Conservation (phyloP, 495 filamentous ascomycete genomes). For the Lichenothelia convexa region DNA sequence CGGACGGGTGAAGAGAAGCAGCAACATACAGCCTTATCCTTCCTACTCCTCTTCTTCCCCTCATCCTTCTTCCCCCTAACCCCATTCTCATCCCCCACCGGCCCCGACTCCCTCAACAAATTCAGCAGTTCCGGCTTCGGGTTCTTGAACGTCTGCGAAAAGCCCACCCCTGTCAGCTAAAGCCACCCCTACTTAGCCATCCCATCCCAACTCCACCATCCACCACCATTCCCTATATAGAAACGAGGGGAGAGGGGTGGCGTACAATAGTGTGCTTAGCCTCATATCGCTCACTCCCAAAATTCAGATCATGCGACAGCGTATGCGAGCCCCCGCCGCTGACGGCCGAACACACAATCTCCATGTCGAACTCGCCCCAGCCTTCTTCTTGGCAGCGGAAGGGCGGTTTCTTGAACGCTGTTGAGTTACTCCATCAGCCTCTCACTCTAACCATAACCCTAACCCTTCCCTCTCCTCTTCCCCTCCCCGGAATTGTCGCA, state of each 20-base stretch:
- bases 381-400: constrained; percentile 86
- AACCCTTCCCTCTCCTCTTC: too few species aligned
- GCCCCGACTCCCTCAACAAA: constrained; percentile 60
- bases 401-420: constrained; percentile 46
- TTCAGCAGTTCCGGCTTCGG: constrained; percentile 66
- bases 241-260: constrained; percentile 5
- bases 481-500: too few species aligned
- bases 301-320: constrained; percentile 83
- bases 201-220: too few species aligned
- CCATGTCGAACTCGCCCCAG: constrained; percentile 99
- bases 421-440: not conserved
- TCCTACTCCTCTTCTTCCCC: constrained; percentile 55
- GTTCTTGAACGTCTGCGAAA: constrained; percentile 64
- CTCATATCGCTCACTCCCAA: constrained; percentile 63
- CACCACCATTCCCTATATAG: not conserved
- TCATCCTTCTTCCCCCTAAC: constrained; percentile 38
- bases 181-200: too few species aligned
- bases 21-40: constrained; percentile 41
- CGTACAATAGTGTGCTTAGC: constrained; percentile 58
- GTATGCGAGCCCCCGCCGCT: constrained; percentile 72
- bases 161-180: not conserved
- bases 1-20: not conserved
- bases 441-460: too few species aligned
- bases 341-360: constrained; percentile 57
- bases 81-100: constrained; percentile 41